These are phyloP conservation scores for Eimeria praecox DNA, from an alignment of 169 alveolate genomes.

Conservation along the genomic window DNA sequence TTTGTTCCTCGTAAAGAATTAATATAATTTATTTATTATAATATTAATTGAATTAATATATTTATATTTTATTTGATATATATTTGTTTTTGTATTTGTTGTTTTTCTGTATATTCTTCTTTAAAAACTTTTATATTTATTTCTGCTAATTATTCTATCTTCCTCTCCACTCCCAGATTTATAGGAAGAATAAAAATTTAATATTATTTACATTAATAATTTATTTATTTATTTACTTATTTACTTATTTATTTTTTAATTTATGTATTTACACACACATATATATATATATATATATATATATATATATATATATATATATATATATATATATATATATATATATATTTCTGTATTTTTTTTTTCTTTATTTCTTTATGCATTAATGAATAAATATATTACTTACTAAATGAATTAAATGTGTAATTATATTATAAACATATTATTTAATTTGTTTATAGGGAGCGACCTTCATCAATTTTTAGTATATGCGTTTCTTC, in stretches of 20 bases:
- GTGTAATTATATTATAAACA: neutral
- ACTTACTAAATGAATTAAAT: neutral
- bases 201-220: too few species aligned
- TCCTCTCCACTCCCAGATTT: too few species aligned
- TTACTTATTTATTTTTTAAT: too few species aligned
- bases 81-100: too few species aligned
- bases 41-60: too few species aligned
- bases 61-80: too few species aligned
- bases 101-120: neutral
- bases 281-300: neutral
- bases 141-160: too few species aligned
- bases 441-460: neutral
- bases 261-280: neutral
- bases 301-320: neutral
- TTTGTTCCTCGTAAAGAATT: too few species aligned
- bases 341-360: too few species aligned
- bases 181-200: too few species aligned
- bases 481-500: neutral
- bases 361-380: neutral
- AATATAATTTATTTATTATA: too few species aligned
- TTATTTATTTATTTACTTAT: too few species aligned
- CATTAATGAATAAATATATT: neutral
- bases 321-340: neutral
- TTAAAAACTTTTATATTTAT: neutral
- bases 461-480: constrained; percentile 20